These are phyloP conservation scores for Discostella stelligeroides DNA, from an alignment of 108 stramenopile genomes.

Conservation along the genomic window DNA sequence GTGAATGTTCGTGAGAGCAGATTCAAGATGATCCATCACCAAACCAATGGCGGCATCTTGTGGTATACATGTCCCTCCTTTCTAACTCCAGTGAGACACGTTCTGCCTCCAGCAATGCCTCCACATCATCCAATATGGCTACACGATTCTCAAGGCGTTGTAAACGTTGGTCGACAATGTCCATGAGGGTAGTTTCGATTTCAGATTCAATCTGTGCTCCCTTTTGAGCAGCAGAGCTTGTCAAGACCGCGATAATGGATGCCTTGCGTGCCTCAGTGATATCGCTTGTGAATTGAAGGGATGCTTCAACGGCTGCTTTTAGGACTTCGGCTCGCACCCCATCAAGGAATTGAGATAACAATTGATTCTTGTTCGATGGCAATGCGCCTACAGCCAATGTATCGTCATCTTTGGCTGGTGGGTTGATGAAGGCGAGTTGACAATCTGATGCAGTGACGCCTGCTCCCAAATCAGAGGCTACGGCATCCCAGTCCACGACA, in stretches of 20 bases:
- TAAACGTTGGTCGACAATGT: conserved; percentile 78
- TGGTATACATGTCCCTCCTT: conserved; percentile 86
- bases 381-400: neutral
- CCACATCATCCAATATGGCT: conserved; percentile 81
- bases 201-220: conserved; percentile 57
- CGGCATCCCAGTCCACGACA: conserved; percentile 68
- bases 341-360: conserved; percentile 57
- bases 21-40: conserved; percentile 47
- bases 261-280: conserved; percentile 61
- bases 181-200: conserved; percentile 58
- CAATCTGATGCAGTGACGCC: conserved; percentile 66
- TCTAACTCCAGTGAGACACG: conserved; percentile 86
- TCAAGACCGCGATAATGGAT: conserved; percentile 53
- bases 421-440: conserved; percentile 61
- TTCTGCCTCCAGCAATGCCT: conserved; percentile 87
- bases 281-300: conserved; percentile 56
- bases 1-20: too few species aligned
- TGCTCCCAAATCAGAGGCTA: conserved; percentile 60
- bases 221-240: conserved; percentile 57
- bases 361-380: conserved; percentile 9
- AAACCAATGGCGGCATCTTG: conserved; percentile 87
- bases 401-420: conserved; percentile 35
- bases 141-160: conserved; percentile 83
- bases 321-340: conserved; percentile 57
- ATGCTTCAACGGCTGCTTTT: conserved; percentile 51